Evolutionary conservation across 2,329 filamentous ascomycete genomes (phyloP).

Genomic region (Plectosphaerella plurivora): DNA sequence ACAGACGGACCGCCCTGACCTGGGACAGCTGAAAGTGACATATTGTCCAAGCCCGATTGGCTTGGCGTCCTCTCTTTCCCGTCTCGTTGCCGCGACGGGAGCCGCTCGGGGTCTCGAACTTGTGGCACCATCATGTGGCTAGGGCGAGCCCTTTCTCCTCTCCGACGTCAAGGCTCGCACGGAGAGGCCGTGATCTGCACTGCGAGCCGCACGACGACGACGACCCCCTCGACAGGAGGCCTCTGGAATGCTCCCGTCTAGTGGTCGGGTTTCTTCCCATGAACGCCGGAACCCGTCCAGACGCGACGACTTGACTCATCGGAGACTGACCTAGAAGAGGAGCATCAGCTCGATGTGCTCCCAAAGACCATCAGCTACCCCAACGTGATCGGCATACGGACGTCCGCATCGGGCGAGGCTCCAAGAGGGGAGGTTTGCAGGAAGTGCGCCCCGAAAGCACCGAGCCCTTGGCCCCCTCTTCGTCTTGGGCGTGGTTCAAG

Average conservation of each 20-base stretch:
- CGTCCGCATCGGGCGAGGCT: constrained; percentile 5
- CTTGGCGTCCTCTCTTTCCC: not conserved
- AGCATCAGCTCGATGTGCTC: too few species aligned
- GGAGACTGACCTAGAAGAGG: too few species aligned
- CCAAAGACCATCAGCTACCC: not conserved
- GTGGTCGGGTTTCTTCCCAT: not conserved
- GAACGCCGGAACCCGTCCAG: not conserved
- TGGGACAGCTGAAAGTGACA: not conserved
- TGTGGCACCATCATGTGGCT: not conserved
- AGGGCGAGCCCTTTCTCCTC: not conserved
- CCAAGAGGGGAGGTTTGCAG: not conserved
- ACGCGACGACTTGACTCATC: not conserved
- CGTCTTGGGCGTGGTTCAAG: not conserved
- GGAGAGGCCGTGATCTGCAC: not conserved
- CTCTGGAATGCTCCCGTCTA: not conserved
- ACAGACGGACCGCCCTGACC: not conserved
- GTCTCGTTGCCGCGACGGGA: not conserved
- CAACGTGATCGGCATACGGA: constrained; percentile 6
- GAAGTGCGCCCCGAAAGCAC: not conserved
- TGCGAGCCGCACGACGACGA: not conserved
- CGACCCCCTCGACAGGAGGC: not conserved
- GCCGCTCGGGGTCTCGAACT: not conserved
- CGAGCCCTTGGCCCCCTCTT: constrained; percentile 1
- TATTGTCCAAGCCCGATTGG: not conserved
- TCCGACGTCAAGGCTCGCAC: not conserved